Base-by-base conservation (phyloP, 1,139 yeast species). In the Scheffersomyces insectosa region DNA sequence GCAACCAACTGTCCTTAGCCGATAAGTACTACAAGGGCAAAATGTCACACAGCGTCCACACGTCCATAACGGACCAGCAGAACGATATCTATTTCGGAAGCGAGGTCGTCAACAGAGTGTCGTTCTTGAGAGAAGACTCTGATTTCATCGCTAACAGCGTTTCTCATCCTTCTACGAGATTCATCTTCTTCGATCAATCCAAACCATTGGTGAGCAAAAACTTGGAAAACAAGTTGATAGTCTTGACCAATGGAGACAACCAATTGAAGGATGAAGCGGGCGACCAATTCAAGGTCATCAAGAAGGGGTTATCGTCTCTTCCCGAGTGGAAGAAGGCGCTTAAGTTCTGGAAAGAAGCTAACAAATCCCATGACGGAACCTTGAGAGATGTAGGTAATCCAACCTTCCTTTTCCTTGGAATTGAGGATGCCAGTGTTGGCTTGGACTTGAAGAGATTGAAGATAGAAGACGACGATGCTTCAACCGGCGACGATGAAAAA, bases 51-150 rank as follows among this genome's bases (percentile, higher is more conserved):
- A 39, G 38, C 14, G 13, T 12, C 30, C 40, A 41, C 16, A 28
- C 47, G 3, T 20, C 25, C 25, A 20, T 20, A 20, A 20, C 51
- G 16, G 65, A 63, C 15, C 57, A 62, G 33, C 65, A 64, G 44
- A 59, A 61, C 40, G 69, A 68, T 37, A 65, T 69, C 49, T 72
- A 70, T 54, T 74, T 65, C 48, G 64, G 87, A 11, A 75, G 75
- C 15, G 83, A 80, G 47, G 81, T 79, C 5, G 68, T 91, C 42
- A 90, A 91, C 65, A 69, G 97, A 49, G 83, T 90, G 8, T 83
- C 95, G 10, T 91, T 89, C 57, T 70, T 90, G 38, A 71, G 97
- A 42, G 83, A 81, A 28, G 86, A 89, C 57, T 45, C 66, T 20
- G 77, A 70, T 28, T 90, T 88, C 56, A 74, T 90, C 20, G 54